phyloP scores from a whole-genome alignment of 768 basidiomycete genomes.

The Agaricus blazei region DNA sequence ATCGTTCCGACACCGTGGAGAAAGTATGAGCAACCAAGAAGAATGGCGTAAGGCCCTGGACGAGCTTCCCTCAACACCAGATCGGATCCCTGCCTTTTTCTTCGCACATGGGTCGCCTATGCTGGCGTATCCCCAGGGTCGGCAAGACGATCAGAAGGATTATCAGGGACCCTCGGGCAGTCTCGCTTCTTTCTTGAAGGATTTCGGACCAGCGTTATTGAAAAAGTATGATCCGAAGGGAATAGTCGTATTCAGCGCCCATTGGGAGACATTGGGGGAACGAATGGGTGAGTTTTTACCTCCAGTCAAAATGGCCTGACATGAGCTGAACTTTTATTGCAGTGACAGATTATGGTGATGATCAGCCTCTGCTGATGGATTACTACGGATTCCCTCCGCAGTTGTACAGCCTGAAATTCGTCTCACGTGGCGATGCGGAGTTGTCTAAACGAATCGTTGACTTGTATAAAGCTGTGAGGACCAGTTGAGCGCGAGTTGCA shows the following conservation, averaged over 20 bases:
- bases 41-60: constrained; percentile 52
- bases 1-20: neutral
- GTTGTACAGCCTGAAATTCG: constrained; percentile 61
- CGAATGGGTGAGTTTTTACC: constrained; percentile 42
- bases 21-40: constrained; percentile 11
- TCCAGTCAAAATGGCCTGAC: neutral
- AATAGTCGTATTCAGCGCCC: constrained; percentile 80
- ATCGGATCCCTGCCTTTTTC: constrained; percentile 72
- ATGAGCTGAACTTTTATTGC: neutral
- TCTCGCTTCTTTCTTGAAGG: constrained; percentile 51
- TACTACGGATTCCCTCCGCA: constrained; percentile 64
- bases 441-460: constrained; percentile 58
- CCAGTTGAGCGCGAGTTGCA: neutral
- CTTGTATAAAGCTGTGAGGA: constrained; percentile 45
- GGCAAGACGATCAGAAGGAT: constrained; percentile 16
- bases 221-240: constrained; percentile 72
- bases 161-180: constrained; percentile 46
- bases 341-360: constrained; percentile 77
- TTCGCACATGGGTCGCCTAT: constrained; percentile 67
- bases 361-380: constrained; percentile 72
- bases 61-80: constrained; percentile 47
- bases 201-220: constrained; percentile 61
- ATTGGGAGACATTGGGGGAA: constrained; percentile 67
- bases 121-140: constrained; percentile 32
- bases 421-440: constrained; percentile 55